These are phyloP conservation scores for Plantago lanceolata DNA, from an alignment of 305 asterid species.

Conservation along the genomic window DNA sequence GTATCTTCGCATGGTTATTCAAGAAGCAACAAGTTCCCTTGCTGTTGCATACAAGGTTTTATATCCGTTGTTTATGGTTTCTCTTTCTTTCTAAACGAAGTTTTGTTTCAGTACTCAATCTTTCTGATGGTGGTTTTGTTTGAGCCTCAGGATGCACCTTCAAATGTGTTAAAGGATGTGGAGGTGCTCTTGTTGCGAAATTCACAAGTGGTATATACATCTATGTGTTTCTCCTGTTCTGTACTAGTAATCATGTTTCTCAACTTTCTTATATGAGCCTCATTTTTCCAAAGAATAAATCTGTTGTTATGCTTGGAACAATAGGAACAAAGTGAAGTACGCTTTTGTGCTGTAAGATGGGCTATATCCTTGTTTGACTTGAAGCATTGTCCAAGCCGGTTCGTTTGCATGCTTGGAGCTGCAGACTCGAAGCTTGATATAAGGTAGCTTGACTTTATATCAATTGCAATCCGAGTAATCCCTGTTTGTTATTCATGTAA, in stretches of 20 bases:
- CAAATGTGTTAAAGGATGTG: conserved; percentile 67
- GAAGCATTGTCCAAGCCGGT: conserved; percentile 96
- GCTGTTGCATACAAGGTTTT: conserved; percentile 85
- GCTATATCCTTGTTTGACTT: conserved; percentile 74
- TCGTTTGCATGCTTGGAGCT: conserved; percentile 92
- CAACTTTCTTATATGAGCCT: background rate
- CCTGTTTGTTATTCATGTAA: no score
- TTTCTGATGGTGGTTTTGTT: conserved; percentile 31
- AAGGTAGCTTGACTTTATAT: conserved; percentile 47
- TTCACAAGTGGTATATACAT: conserved; percentile 65
- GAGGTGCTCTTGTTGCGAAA: conserved; percentile 71
- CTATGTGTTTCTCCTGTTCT: conserved; percentile 25
- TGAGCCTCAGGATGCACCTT: conserved; percentile 67
- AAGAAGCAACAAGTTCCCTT: conserved; percentile 90
- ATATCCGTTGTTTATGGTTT: conserved; percentile 8
- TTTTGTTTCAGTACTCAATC: conserved; percentile 21
- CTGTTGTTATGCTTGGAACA: conserved; percentile 21
- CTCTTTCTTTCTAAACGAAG: conserved; percentile 16
- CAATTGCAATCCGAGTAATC: no score
- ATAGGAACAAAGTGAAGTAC: conserved; percentile 97
- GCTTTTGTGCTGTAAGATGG: conserved; percentile 98
- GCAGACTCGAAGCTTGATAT: conserved; percentile 88
- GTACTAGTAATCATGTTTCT: background rate
- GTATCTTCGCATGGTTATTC: conserved; percentile 74
- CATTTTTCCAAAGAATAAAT: conserved; percentile 21